Evolutionary conservation across 192 early-diverging fungal genomes (phyloP).

Genomic region (Pilobolus umbonatus): DNA sequence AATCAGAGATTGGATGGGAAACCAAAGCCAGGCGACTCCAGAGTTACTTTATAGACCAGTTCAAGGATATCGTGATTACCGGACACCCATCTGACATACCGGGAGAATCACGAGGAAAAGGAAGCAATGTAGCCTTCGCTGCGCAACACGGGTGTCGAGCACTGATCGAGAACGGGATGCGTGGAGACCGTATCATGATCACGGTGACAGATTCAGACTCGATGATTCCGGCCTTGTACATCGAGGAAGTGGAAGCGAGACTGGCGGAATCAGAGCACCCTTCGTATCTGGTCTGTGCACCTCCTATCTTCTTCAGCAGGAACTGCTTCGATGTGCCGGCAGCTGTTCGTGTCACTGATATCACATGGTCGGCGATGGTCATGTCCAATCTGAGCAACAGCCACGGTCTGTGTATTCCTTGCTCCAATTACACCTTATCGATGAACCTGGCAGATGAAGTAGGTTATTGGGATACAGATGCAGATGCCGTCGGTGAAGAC

Average conservation of each 20-base stretch:
- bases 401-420: slow-evolving; percentile 58
- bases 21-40: slow-evolving; percentile 53
- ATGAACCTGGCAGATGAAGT: slow-evolving; percentile 68
- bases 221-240: slow-evolving; percentile 70
- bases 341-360: slow-evolving; percentile 66
- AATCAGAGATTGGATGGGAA: slow-evolving; percentile 45
- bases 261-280: slow-evolving; percentile 37
- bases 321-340: slow-evolving; percentile 67
- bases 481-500: slow-evolving; percentile 47
- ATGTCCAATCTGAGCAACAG: slow-evolving; percentile 68
- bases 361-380: slow-evolving; percentile 69
- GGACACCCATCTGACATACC: slow-evolving; percentile 63
- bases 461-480: slow-evolving; percentile 71
- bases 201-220: slow-evolving; percentile 68
- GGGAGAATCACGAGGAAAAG: slow-evolving; percentile 79
- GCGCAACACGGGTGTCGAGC: slow-evolving; percentile 33
- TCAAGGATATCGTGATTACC: slow-evolving; percentile 63
- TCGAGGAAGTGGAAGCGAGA: slow-evolving; percentile 41
- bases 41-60: slow-evolving; percentile 48
- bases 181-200: slow-evolving; percentile 55
- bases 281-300: slow-evolving; percentile 32
- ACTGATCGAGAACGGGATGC: slow-evolving; percentile 32
- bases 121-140: slow-evolving; percentile 67
- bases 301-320: slow-evolving; percentile 49
- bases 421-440: slow-evolving; percentile 70